Percentiles rank a stretch among this genome's conserved stretches.
These are phyloP conservation scores for Discostella stelligeroides DNA, from an alignment of 108 stramenopile species.

Conservation along the genomic window DNA sequence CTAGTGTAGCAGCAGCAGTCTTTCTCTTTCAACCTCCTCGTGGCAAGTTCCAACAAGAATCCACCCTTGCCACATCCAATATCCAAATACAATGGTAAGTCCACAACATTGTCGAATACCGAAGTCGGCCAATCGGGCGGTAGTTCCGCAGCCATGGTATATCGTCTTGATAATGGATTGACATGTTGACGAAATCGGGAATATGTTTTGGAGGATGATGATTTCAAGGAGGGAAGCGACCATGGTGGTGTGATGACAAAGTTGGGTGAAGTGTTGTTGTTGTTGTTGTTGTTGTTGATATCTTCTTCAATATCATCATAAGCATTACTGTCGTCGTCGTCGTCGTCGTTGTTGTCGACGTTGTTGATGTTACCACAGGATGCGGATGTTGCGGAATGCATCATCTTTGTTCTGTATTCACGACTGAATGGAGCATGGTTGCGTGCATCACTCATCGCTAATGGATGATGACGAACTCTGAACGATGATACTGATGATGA, in stretches of 20 bases:
- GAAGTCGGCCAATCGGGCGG: constrained; percentile 68
- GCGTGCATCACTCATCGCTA: background rate
- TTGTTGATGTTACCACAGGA: no score
- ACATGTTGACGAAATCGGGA: constrained; percentile 86
- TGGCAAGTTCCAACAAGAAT: constrained; percentile 80
- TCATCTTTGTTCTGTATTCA: background rate
- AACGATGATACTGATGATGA: background rate
- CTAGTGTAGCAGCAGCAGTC: no score
- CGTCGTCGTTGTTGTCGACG: background rate
- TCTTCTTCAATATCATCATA: no score
- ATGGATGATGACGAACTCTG: no score
- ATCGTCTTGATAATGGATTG: constrained; percentile 79
- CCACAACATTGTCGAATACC: constrained; percentile 59
- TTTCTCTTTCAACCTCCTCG: constrained; percentile 6
- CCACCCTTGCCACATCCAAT: constrained; percentile 91
- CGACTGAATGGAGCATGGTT: background rate
- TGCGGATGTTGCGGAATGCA: background rate
- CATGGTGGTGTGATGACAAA: constrained; percentile 41
- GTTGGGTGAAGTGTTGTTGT: background rate
- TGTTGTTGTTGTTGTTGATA: no score
- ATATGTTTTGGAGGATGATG: constrained; percentile 34
- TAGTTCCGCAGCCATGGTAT: constrained; percentile 64
- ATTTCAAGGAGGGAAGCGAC: constrained; percentile 17
- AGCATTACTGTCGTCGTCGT: background rate
- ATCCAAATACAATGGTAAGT: constrained; percentile 77